Conservation (phyloP, 1,139 yeast species). For the Geotrichum citri-aurantii region DNA sequence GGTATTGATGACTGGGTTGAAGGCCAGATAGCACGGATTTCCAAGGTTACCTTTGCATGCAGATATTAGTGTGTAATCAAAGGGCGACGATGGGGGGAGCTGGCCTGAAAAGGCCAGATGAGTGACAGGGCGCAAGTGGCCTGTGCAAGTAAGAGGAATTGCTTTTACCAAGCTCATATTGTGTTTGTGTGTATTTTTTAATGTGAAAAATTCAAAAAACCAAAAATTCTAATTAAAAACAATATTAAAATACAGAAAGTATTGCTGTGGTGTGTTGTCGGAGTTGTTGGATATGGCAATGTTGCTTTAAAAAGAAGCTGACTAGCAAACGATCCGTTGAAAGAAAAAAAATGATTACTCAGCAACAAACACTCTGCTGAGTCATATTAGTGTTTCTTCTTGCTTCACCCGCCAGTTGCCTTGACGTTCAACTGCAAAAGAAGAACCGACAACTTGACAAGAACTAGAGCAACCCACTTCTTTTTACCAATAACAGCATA, state of each 20-base stretch:
- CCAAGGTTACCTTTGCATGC: conserved; percentile 34
- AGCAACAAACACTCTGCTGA: background rate
- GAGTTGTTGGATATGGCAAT: background rate
- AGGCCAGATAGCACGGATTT: background rate
- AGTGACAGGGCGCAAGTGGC: conserved; percentile 39
- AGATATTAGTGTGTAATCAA: conserved; percentile 29
- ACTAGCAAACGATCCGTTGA: background rate
- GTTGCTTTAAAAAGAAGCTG: background rate
- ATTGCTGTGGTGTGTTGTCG: no score
- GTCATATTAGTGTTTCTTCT: background rate
- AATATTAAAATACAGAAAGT: no score
- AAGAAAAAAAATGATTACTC: background rate
- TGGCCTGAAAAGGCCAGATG: conserved; percentile 33
- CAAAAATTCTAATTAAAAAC: no score
- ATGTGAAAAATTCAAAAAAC: no score
- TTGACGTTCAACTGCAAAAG: background rate
- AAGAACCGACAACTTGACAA: background rate
- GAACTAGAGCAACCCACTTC: no score
- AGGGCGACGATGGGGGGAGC: conserved; percentile 11
- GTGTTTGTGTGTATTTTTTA: conserved; percentile 2
- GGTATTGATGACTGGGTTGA: background rate
- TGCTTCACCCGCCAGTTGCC: background rate
- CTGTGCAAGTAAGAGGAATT: conserved; percentile 37
- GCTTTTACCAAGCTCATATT: conserved; percentile 25
- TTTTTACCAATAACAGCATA: no score